Evolutionary conservation across 148 eudicot species (phyloP), one percentile per base, ranked within the genome.

Genomic region (Simmondsia chinensis): DNA sequence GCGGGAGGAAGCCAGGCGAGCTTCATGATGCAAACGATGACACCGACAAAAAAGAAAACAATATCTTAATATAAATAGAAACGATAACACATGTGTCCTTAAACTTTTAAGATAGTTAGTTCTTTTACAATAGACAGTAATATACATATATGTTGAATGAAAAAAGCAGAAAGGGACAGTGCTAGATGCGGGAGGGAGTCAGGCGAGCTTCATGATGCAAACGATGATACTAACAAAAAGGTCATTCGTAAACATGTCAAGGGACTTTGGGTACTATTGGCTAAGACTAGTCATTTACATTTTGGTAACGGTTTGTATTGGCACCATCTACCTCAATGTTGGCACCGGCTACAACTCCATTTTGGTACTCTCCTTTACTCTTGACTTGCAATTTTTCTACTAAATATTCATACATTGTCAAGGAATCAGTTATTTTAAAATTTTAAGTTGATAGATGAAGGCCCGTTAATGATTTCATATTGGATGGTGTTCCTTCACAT

Each of bases 251-350:
- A 86, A 91, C 65, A 91, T 91, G 99, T 91, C 99, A 7, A 74
- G 99, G 56, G 99, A 91, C 70, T 91, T 91, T 37, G 95, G 94
- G 2, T 86, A 86, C 57, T 91, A 91, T 66, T 91, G 95, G 99
- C 79, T 85, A 10, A 76, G 95, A 73, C 95, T 91, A n/a, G 69
- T 86, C 0, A 86, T 91, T 43, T 91, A 91, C 39, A 23, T 86
- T 12, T 76, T 91, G 16, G 95, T 91, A 40, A 91, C 99, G 3
- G 20, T 86, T 16, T 82, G 94, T 68, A 91, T 91, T 9, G 99
- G 99, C 20, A 69, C 99, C 21, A 86, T 91, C 28, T 82, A 82
- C 57, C 53, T 82, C 40, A 63, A 85, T 38, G 79, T 91, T 3
- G 99, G 99, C 46, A 91, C 99, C 0, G 66, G 83, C 36, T 91